Evolutionary conservation across 306 rosid genomes (phyloP), one percentile per base, ranked within the genome.

Genomic region (Corylus avellana): DNA sequence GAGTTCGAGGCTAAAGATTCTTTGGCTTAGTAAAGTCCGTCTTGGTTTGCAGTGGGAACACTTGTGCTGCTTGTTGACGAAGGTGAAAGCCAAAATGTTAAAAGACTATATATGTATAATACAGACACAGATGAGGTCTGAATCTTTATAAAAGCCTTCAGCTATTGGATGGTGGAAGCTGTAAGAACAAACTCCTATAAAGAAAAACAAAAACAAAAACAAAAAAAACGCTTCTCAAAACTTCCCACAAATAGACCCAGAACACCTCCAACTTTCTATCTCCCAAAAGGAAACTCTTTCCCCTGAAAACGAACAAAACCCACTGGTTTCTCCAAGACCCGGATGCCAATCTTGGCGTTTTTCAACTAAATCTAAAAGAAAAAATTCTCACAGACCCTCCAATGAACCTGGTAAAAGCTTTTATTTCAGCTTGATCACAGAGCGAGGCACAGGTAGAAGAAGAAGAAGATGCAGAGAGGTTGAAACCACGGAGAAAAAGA

Each of bases 11-110:
- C 20, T n/a, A 56, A 75, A 78, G 79, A 80, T 67, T 78, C 75
- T 78, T 71, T 74, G 73, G 64, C 80, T 77, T 83, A 64, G 85
- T 79, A 78, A 84, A 86, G 88, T 70, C 70, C 55, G 90, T 73
- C 83, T 61, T 61, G 68, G 67, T 37, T 42, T 57, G 77, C 59
- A 49, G 56, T 25, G 58, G 70, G 54, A 59, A 72, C 16, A 72
- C 42, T 4, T 9, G 17, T 7, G 46, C 54, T 67, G 77, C 85
- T 83, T 77, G 81, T 81, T 82, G 77, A 79, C 1, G 27, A 81
- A 74, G 76, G 76, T 77, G 59, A 83, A 82, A 66, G 85, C 79
- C 72, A 72, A 84, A 75, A 44, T 55, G 37, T 39, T 20, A 55
- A 49, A 17, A 75, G 44, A 63, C 68, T 37, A 56, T 68, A 27